Percentiles rank a stretch among this genome's conserved stretches.
These are phyloP conservation scores for Xylaria sp. DNA, from an alignment of 2,329 filamentous ascomycete genomes.

Conservation along the genomic window DNA sequence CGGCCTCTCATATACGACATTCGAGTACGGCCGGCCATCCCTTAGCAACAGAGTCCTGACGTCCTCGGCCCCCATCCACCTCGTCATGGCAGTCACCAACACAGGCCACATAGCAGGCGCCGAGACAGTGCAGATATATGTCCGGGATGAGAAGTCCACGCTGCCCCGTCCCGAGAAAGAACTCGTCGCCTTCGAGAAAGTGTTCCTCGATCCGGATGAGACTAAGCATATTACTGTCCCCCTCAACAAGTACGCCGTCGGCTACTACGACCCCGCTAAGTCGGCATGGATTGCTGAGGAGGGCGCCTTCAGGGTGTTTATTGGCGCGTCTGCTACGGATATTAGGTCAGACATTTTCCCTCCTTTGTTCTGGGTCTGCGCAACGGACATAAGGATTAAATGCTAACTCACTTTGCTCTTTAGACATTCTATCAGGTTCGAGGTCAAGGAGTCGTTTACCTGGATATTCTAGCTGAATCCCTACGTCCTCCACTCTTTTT, in stretches of 20 bases:
- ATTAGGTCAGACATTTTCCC: conserved; percentile 63
- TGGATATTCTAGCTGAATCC: conserved; percentile 67
- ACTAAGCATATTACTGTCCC: conserved; percentile 60
- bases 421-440: conserved; percentile 63
- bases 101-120: conserved; percentile 66
- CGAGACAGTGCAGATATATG: conserved; percentile 76
- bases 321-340: conserved; percentile 72
- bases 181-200: conserved; percentile 75
- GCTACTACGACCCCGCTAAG: conserved; percentile 71
- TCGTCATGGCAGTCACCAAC: conserved; percentile 64
- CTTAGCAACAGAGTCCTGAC: conserved; percentile 58
- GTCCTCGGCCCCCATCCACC: conserved; percentile 55
- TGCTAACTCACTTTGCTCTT: conserved; percentile 34
- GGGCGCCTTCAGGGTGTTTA: conserved; percentile 68
- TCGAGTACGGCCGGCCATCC: conserved; percentile 70
- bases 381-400: conserved; percentile 14
- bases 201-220: conserved; percentile 67
- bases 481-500: too few relatives aligned
- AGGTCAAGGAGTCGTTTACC: conserved; percentile 72
- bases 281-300: conserved; percentile 74
- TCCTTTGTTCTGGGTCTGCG: neutral
- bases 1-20: conserved; percentile 78
- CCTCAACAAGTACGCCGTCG: conserved; percentile 63
- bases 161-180: conserved; percentile 77
- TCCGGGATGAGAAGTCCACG: conserved; percentile 70